Percentiles rank a stretch among this genome's conserved stretches.
These are phyloP conservation scores for Mrakiaceae sp. DNA, from an alignment of 1,284 basidiomycete species.

Conservation along the genomic window DNA sequence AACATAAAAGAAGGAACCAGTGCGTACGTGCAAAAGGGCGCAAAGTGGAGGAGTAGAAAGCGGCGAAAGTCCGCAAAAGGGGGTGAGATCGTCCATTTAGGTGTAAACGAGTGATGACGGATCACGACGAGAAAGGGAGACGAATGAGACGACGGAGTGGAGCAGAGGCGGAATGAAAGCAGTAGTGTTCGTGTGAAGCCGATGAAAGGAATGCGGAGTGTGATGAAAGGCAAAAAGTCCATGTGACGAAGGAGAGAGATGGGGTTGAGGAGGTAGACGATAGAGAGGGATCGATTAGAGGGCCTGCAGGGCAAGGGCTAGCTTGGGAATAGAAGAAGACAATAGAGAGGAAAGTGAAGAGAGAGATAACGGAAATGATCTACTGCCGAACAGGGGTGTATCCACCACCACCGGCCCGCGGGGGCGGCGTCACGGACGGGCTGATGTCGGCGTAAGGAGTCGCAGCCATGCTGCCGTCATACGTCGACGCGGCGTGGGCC, in stretches of 20 bases:
- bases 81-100: not conserved
- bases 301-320: too few species aligned
- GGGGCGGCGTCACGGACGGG: too few species aligned
- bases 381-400: not conserved
- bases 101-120: not conserved
- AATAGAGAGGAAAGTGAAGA: not conserved
- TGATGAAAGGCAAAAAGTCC: too few species aligned
- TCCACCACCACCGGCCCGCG: too few species aligned
- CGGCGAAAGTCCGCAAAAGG: not conserved
- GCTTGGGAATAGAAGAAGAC: not conserved
- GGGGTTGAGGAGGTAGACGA: too few species aligned
- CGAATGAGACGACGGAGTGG: not conserved
- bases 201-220: not conserved
- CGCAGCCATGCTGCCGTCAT: not conserved
- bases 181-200: not conserved
- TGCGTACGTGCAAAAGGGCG: not conserved
- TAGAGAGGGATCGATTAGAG: too few species aligned
- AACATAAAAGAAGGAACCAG: not conserved
- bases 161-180: not conserved
- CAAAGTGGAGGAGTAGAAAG: not conserved
- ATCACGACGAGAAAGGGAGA: not conserved
- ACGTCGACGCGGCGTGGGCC: not conserved
- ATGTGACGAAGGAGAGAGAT: too few species aligned
- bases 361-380: not conserved
- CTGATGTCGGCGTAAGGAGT: not conserved